Evolutionary conservation across 208 protist genomes (phyloP).

Genomic region (Borovskyia barvae): DNA sequence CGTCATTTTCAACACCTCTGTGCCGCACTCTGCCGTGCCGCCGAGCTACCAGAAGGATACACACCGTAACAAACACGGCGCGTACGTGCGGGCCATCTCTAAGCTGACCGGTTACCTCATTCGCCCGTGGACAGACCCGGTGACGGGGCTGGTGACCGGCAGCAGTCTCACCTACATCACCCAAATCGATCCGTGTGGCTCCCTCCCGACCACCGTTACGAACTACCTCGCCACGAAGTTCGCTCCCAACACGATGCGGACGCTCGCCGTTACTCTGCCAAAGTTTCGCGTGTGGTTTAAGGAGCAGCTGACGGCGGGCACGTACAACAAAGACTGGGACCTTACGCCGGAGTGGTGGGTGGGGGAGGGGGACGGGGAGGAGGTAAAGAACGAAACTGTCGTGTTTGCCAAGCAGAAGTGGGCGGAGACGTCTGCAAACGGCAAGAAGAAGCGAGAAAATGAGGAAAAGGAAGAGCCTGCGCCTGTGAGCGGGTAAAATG

Average conservation of each 20-base stretch:
- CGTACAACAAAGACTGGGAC: slow-evolving; percentile 68
- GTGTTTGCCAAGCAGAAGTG: slow-evolving; percentile 51
- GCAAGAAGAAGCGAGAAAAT: slow-evolving; percentile 13
- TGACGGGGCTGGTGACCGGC: slow-evolving; percentile 37
- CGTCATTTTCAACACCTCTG: slow-evolving; percentile 89
- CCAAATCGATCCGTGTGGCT: slow-evolving; percentile 77
- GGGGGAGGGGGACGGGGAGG: slow-evolving; percentile 15
- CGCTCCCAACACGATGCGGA: slow-evolving; percentile 71
- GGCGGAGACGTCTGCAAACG: slow-evolving; percentile 22
- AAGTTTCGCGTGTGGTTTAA: slow-evolving; percentile 65
- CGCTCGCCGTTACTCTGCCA: slow-evolving; percentile 37
- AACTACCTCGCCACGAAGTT: slow-evolving; percentile 83
- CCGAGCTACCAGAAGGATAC: slow-evolving; percentile 42
- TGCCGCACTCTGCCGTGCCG: slow-evolving; percentile 61
- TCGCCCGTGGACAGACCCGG: slow-evolving; percentile 52
- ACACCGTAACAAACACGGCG: slow-evolving; percentile 46
- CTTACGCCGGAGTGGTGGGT: slow-evolving; percentile 40
- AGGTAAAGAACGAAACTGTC: slow-evolving; percentile 51
- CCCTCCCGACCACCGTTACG: slow-evolving; percentile 74
- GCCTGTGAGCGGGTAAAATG: too few species aligned
- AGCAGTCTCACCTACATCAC: slow-evolving; percentile 83
- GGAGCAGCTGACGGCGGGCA: slow-evolving; percentile 44
- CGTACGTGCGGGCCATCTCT: slow-evolving; percentile 63
- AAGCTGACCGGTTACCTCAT: slow-evolving; percentile 89
- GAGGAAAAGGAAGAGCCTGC: not conserved